Evolutionary conservation across 495 filamentous ascomycete genomes (phyloP), one percentile per base, ranked within the genome.

Genomic region (Aspergillus leporis): DNA sequence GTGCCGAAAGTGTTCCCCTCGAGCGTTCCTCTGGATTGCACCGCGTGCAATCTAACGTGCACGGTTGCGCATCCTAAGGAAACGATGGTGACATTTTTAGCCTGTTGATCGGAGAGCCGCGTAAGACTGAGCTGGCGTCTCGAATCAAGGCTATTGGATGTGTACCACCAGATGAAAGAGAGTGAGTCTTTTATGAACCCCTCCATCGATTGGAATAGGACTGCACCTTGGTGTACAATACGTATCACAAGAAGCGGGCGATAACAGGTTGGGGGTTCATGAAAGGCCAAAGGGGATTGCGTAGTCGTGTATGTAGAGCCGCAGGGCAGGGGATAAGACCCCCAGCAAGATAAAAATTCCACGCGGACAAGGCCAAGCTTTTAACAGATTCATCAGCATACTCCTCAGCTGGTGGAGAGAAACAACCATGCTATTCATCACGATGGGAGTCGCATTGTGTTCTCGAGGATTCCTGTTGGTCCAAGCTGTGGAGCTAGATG

Each of bases 71-170:
- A 53, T 60, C 40, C 34, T 56, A 53, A 48, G 40, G 21, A 56
- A 43, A 18, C 43, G 45, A 58, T 58, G 50, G 57, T 61, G 55
- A 57, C 61, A 59, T 53, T 51, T 55, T 58, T 63, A 55, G 52
- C 55, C 34, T 64, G 65, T 60, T 62, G 53, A 61, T 62, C 59
- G 56, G 60, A 59, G 56, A 68, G 62, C 66, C 66, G 66, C 66
- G 66, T 65, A 68, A 68, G 62, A 61, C 65, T 28, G 31, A 56
- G 59, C 56, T 61, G 51, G 55, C 58, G 49, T 57, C n/a, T n/a
- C 55, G 59, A 61, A 49, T 43, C 25, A 21, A 64, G 51, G 53
- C 57, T 51, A 57, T 52, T 54, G 45, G 38, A 48, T 23, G 38
- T 40, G 57, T 28, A 52, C 34, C 19, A 43, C 25, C 45, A 43